A percentile compares a stretch with the other conserved stretches of the same genome.
Conservation (phyloP, 441 rosid genomes). For the Pelargonium myrrhifolium region DNA sequence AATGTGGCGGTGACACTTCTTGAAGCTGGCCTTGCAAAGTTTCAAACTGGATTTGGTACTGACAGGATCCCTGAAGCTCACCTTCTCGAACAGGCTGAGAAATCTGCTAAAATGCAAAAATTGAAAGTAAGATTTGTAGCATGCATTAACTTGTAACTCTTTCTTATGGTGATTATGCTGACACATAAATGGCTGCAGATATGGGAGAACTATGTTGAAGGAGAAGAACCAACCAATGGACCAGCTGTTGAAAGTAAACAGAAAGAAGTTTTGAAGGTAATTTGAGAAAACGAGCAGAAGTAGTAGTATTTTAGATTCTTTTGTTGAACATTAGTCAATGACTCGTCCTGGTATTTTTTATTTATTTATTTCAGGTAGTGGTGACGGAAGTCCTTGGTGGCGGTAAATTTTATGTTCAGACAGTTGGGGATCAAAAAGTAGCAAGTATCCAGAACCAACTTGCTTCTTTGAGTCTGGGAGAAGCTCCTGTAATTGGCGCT, state of each 20-base stretch:
- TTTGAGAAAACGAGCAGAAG: constrained; percentile 9
- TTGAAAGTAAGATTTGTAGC: constrained; percentile 49
- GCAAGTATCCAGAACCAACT: constrained; percentile 77
- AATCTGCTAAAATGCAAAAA: constrained; percentile 76
- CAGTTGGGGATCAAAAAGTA: constrained; percentile 71
- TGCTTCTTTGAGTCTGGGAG: constrained; percentile 65
- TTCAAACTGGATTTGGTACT: constrained; percentile 75
- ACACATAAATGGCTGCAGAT: constrained; percentile 38
- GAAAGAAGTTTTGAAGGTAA: constrained; percentile 83
- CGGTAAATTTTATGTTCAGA: constrained; percentile 81
- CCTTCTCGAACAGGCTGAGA: constrained; percentile 83
- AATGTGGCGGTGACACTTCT: constrained; percentile 67
- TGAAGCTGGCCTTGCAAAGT: constrained; percentile 90
- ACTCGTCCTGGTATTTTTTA: neutral
- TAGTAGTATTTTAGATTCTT: neutral
- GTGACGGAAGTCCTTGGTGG: constrained; percentile 67
- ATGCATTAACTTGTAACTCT: neutral
- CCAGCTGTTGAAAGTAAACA: constrained; percentile 62
- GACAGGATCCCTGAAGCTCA: constrained; percentile 79
- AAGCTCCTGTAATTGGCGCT: constrained; percentile 78
- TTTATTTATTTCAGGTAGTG: constrained; percentile 16
- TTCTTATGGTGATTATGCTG: constrained; percentile 1
- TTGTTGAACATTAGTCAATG: constrained; percentile 4
- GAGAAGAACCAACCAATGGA: constrained; percentile 72
- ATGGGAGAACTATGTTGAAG: constrained; percentile 98